Evolutionary conservation across 208 protist species (phyloP).

Genomic region (Acanthamoeba polyphaga): DNA sequence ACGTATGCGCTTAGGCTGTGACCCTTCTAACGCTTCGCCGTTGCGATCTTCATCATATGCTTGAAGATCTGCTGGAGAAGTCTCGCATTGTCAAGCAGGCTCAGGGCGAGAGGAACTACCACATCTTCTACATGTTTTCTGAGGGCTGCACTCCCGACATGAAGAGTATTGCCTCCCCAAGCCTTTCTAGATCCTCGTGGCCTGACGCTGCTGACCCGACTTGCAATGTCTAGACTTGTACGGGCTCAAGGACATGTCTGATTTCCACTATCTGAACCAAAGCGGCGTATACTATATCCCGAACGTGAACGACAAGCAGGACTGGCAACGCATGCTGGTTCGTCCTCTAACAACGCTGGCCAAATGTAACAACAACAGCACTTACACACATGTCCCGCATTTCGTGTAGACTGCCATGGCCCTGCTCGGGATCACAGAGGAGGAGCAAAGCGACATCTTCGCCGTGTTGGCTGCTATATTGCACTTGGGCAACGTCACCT

Average conservation of each 20-base stretch:
- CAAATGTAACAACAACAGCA: neutral
- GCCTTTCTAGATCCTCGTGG: no score
- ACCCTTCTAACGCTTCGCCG: neutral
- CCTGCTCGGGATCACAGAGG: constrained; percentile 79
- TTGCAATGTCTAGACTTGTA: neutral
- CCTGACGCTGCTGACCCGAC: neutral
- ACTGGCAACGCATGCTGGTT: constrained; percentile 83
- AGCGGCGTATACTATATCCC: constrained; percentile 87
- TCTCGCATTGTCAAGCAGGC: constrained; percentile 84
- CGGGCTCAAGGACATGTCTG: constrained; percentile 86
- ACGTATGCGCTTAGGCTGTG: neutral
- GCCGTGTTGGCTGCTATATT: constrained; percentile 83
- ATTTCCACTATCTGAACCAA: constrained; percentile 91
- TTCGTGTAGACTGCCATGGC: constrained; percentile 71
- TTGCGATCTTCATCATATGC: neutral
- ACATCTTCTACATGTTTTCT: constrained; percentile 84
- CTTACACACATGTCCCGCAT: neutral
- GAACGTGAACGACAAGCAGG: constrained; percentile 92
- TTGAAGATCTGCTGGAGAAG: constrained; percentile 81
- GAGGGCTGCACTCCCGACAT: neutral
- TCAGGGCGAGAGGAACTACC: constrained; percentile 85
- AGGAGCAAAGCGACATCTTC: constrained; percentile 78
- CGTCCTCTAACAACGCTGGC: neutral
- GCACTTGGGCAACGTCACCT: constrained; percentile 86
- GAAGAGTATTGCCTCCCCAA: neutral